Percentiles rank a stretch among this genome's conserved stretches.
Conservation (phyloP, 1,284 basidiomycete genomes). For the Sanghuangporus baumii region DNA sequence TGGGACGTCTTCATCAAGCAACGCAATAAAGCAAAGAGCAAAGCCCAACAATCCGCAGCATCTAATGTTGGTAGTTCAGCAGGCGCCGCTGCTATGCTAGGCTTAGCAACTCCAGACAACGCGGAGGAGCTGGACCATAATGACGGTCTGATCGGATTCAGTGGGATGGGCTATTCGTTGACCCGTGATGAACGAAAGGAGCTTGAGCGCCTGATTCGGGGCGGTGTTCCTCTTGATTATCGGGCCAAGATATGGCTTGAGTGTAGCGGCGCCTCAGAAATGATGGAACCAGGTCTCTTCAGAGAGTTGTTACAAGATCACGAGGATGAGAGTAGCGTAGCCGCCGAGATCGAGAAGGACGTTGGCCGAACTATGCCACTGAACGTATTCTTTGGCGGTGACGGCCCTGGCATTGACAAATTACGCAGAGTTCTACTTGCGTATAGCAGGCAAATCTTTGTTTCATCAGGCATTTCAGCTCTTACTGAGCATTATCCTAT, state of each 20-base stretch:
- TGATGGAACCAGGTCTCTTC: slow-evolving; percentile 90
- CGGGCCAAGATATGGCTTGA: slow-evolving; percentile 89
- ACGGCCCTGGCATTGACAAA: slow-evolving; percentile 91
- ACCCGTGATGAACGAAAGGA: slow-evolving; percentile 75
- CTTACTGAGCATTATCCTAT: not conserved
- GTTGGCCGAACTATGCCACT: slow-evolving; percentile 91
- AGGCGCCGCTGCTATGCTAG: slow-evolving; percentile 54
- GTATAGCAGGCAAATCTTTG: slow-evolving; percentile 73
- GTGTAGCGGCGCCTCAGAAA: slow-evolving; percentile 87
- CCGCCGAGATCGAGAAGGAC: slow-evolving; percentile 92
- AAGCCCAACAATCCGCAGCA: slow-evolving; percentile 27
- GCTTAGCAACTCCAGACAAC: slow-evolving; percentile 54
- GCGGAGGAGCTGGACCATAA: slow-evolving; percentile 69
- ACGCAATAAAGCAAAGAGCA: slow-evolving; percentile 43
- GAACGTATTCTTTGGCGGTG: slow-evolving; percentile 95
- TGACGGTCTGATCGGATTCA: slow-evolving; percentile 80
- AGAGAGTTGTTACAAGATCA: slow-evolving; percentile 71
- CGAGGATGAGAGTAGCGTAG: slow-evolving; percentile 50
- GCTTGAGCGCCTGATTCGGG: slow-evolving; percentile 74
- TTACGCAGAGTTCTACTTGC: slow-evolving; percentile 84
- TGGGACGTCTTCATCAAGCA: slow-evolving; percentile 89
- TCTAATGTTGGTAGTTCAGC: slow-evolving; percentile 24
- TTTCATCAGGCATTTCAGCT: slow-evolving; percentile 1
- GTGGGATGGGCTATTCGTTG: slow-evolving; percentile 74
- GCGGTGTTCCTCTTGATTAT: slow-evolving; percentile 86